A percentile compares a stretch with the other conserved stretches of the same genome.
phyloP scores from a whole-genome alignment of 2,329 filamentous ascomycete genomes.

The Amphichorda felina region DNA sequence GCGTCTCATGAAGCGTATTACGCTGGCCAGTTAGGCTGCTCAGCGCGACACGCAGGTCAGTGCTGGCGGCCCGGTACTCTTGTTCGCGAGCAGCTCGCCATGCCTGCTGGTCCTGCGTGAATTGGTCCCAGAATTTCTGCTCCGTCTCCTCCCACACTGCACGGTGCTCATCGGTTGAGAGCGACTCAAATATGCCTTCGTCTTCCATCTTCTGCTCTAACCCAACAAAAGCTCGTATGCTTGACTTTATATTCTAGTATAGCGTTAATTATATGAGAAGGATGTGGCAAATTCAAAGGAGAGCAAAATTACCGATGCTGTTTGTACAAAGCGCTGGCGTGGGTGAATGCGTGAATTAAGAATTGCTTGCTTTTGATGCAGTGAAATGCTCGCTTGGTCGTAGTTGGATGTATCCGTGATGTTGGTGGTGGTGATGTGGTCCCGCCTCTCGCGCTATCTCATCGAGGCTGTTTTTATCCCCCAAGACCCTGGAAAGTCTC shows the following conservation, averaged over 20 bases:
- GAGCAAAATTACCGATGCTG: no score
- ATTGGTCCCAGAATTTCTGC: conserved; percentile 19
- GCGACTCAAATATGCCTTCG: conserved; percentile 13
- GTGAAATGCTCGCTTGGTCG: no score
- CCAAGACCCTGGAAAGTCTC: no score
- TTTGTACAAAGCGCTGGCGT: no score
- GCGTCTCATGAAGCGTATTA: conserved; percentile 14
- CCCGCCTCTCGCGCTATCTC: no score
- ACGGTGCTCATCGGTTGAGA: conserved; percentile 17
- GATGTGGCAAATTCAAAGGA: not conserved
- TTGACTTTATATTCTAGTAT: no score
- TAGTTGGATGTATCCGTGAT: no score
- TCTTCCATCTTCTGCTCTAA: conserved; percentile 7
- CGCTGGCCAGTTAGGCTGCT: conserved; percentile 15
- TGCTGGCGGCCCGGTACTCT: conserved; percentile 9
- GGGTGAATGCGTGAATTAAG: no score
- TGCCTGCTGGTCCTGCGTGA: conserved; percentile 12
- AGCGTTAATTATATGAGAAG: no score
- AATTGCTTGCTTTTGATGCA: no score
- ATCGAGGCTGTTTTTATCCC: no score
- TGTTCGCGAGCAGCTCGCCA: conserved; percentile 12
- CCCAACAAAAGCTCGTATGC: not conserved
- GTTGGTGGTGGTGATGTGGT: no score
- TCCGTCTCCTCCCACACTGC: conserved; percentile 24
- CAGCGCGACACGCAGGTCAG: conserved; percentile 15